These are phyloP conservation scores for Naematelia aurantialba DNA, from an alignment of 768 basidiomycete genomes.

Conservation along the genomic window DNA sequence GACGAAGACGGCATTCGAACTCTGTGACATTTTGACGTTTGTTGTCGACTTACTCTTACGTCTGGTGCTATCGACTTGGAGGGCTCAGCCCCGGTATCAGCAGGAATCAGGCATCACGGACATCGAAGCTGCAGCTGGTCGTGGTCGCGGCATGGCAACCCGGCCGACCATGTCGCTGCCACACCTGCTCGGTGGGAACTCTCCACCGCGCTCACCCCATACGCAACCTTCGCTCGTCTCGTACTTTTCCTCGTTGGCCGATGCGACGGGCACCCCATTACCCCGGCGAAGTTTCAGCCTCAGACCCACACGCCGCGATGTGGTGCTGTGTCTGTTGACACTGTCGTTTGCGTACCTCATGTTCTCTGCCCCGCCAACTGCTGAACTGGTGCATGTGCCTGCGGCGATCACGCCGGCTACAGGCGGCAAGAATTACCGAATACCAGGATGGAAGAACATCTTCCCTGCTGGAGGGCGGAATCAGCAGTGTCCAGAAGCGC, in stretches of 20 bases:
- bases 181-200: conserved; percentile 16
- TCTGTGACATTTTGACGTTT: no score
- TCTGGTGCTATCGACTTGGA: no score
- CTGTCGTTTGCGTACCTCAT: conserved; percentile 40
- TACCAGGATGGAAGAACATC: neutral
- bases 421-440: neutral
- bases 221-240: neutral
- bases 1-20: no score
- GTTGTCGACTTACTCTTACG: no score
- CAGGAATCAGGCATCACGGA: no score
- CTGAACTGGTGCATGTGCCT: no score
- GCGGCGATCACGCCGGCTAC: neutral
- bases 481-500: neutral
- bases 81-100: no score
- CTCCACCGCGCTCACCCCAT: conserved; percentile 24
- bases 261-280: conserved; percentile 9
- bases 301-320: conserved; percentile 41
- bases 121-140: no score
- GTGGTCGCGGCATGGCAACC: no score
- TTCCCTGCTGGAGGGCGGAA: neutral
- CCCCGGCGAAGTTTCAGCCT: neutral
- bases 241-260: conserved; percentile 15
- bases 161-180: conserved; percentile 25
- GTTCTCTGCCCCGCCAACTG: conserved; percentile 20
- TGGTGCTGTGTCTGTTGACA: conserved; percentile 42